Evolutionary conservation across 2,329 filamentous ascomycete genomes (phyloP), one percentile per base, ranked within the genome.

Genomic region (Ophiostoma piceae): DNA sequence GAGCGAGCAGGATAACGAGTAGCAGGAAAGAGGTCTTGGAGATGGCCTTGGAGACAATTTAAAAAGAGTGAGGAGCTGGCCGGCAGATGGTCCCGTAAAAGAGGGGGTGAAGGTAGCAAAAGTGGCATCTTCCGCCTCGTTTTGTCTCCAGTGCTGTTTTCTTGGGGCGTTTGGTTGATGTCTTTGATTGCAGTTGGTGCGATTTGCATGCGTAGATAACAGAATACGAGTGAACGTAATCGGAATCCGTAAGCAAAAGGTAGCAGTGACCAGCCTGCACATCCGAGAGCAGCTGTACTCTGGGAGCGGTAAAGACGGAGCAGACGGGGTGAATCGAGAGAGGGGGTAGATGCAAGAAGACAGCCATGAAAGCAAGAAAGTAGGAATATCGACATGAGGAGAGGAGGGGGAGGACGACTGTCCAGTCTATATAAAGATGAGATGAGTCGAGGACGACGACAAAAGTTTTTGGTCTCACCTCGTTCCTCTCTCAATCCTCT

Each of bases 341-440:
- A 62, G 57, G 57, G 57, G 57, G 57, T 19, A 62, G 26, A 32
- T 29, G 57, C 57, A 62, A 19, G 29, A 37, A 19, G 32, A 32
- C 29, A 8, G 1, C 22, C 9, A 37, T 16, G 19, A 35, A 19
- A 62, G 57, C 22, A 32, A 32, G 57, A 35, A 62, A 35, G 16
- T 12, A 35, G 14, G 29, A 64, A 16, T n/a, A 8, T n/a, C 16
- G 16, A 47, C 43, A 47, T 47, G 16, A n/a, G 62, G 35, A 14
- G 62, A 39, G 62, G 62, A 32, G 62, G 35, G 19, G 51, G 62
- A 22, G 62, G 62, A 65, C 32, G 62, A 37, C 62, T 35, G 7
- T 16, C 32, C 22, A n/a, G 35, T 65, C 62, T 65, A 65, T 65
- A 65, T 65, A 65, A 65, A 65, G 62, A 65, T 39, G 62, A 39